A percentile compares a stretch with the other conserved stretches of the same genome.
Evolutionary conservation across 192 early-diverging fungal species (phyloP).

Genomic region (Entophlyctis luteolus): DNA sequence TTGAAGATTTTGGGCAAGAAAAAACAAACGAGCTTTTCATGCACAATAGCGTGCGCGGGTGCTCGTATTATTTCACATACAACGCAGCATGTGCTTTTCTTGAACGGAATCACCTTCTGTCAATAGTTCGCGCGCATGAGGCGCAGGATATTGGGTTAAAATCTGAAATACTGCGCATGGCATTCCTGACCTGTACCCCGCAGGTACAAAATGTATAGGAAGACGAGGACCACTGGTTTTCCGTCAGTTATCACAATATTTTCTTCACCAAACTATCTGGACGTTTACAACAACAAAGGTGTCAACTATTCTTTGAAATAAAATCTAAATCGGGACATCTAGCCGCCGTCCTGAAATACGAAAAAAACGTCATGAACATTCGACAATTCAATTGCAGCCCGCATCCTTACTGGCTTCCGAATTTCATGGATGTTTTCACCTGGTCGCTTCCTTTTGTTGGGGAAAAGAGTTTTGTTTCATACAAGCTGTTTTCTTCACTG

Average conservation of each 20-base stretch:
- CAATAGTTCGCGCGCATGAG: constrained; percentile 95
- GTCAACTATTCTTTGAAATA: not conserved
- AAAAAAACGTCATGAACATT: constrained; percentile 99
- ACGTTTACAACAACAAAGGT: constrained; percentile 97
- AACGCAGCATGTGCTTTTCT: constrained; percentile 89
- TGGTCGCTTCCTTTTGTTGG: constrained; percentile 98
- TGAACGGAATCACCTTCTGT: constrained; percentile 88
- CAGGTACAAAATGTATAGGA: constrained; percentile 93
- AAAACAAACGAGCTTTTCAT: constrained; percentile 82
- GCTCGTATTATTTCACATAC: constrained; percentile 87
- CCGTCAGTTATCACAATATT: constrained; percentile 97
- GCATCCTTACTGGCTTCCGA: constrained; percentile 97
- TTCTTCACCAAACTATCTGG: constrained; percentile 96
- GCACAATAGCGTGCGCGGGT: constrained; percentile 91
- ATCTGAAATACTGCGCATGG: too few relatives aligned
- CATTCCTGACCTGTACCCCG: too few relatives aligned
- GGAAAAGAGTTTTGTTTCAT: constrained; percentile 74
- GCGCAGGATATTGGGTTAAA: constrained; percentile 95
- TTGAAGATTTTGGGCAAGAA: constrained; percentile 96
- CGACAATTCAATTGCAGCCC: constrained; percentile 91
- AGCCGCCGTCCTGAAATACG: constrained; percentile 95
- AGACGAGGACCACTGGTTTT: constrained; percentile 87
- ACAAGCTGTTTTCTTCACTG: not conserved
- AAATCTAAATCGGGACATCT: too few relatives aligned
- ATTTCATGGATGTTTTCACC: constrained; percentile 98